Evolutionary conservation across 1,284 basidiomycete genomes (phyloP), one percentile per base, ranked within the genome.

Genomic region (Phylloporus gajari): DNA sequence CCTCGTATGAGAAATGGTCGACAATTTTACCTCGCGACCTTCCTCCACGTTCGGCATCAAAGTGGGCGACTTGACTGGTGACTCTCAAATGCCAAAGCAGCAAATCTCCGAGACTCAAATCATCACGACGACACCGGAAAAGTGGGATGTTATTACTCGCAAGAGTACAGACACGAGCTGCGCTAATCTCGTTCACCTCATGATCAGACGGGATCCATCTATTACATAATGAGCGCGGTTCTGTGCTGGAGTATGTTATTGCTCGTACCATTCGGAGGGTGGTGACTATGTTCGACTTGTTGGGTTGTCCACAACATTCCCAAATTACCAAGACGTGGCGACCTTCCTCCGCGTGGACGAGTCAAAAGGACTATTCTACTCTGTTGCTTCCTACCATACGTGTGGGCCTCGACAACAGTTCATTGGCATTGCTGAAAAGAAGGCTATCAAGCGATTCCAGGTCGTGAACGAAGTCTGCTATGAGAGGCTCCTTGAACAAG

Each of bases 391-490:
- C 1, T 96, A 95, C 81, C 91, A 98, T 63, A 98, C 98, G 17
- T 98, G 97, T 80, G 76, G 79, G 59, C 91, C 99, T 51, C 96
- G 97, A 81, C 97, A 99, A 78, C 96, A 98, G 80, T 99, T 98
- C 83, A 93, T 99, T 75, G 98, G 98, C 73, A 93, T 99, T 74
- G 99, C 97, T 0, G 98, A 99, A 87, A 99, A 98, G 89, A 99
- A 99, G 85, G 98, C 98, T 1, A 99, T 99, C 89, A 99, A 98
- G 84, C 92, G 98, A 7, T 95, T 97, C 81, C 97, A 99, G 81
- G 93, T 99, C 73, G 97, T 97, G 90, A 99, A 99, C 85, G 97
- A 99, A 82, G 97, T 99, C 58, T 98, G 97, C 83, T 99, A 99
- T 86, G 97, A 99, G 83, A 99, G 99, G 86, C 95, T 98, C 1